A percentile compares a stretch with the other conserved stretches of the same genome.
Conservation (phyloP, 345 rosid species). For the Populus tremula region DNA sequence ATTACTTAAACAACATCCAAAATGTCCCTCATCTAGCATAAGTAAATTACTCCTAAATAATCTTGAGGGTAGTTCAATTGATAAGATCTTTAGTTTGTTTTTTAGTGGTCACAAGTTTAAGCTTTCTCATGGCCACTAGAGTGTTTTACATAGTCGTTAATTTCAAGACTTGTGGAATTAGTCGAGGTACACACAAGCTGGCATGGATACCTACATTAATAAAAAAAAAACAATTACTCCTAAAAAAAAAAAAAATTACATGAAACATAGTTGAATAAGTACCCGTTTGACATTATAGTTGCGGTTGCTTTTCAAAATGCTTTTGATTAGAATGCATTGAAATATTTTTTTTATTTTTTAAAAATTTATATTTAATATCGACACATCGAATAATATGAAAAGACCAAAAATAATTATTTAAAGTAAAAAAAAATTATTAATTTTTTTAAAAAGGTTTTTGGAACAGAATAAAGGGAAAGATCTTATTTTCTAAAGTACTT, state of each 20-base stretch:
- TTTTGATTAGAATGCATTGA: no score
- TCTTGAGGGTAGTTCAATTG: rapidly evolving
- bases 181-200: rapidly evolving
- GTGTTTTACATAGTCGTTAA: rapidly evolving
- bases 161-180: rapidly evolving
- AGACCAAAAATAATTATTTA: no score
- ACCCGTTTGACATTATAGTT: rapidly evolving
- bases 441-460: no score
- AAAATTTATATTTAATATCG: no score
- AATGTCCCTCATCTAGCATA: background rate
- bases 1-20: background rate
- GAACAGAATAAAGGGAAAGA: background rate
- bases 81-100: rapidly evolving
- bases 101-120: no score
- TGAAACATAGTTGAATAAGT: background rate
- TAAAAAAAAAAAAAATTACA: background rate
- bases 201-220: rapidly evolving
- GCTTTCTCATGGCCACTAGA: rapidly evolving
- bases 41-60: background rate
- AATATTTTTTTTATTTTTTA: no score
- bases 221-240: background rate
- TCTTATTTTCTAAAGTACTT: background rate
- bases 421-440: no score
- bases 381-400: background rate
- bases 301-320: no score